Evolutionary conservation across 768 basidiomycete species (phyloP), one percentile per base, ranked within the genome.

Genomic region (Phlebiopsis flavidoalba): DNA sequence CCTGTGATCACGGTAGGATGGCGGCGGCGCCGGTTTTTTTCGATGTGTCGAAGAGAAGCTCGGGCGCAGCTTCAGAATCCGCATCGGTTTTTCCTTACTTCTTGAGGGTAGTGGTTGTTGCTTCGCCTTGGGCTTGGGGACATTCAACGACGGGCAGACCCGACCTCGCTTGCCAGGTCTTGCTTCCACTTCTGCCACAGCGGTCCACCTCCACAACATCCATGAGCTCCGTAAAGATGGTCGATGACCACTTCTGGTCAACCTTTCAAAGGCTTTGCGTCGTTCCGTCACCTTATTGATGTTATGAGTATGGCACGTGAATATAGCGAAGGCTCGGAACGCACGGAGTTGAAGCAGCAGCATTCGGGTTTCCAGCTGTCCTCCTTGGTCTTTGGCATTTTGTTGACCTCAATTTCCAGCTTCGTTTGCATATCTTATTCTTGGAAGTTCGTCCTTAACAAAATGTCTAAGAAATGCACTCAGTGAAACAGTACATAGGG

Each of bases 341-440:
- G 70, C 71, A 91, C 91, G 73, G 65, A 88, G 86, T 63, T 82
- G 79, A 35, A 92, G 61, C 15, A 78, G 73, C 65, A 91, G 79
- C n/a, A n/a, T 56, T 86, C 78, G 0, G 89, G 84, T 57, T 75
- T 75, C 87, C 83, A 89, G 0, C 65, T 69, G 17, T 87, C 86
- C 19, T 80, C 72, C 57, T 73, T 71, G 10, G 77, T 74, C 72
- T 89, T 89, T 35, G 72, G 75, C 48, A 78, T 72, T 61, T 78
- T 84, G 63, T 80, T 77, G 0, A 91, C 81, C 35, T 80, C 73
- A 37, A 93, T 85, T 33, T 81, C 76, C 24, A 93, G 66, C 8
- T 77, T 70, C 0, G 91, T 93, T 93, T 1, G 83, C 86, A 71
- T 83, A 91, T 11, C 83, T 86, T 77, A 93, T 88, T 33, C 88